phyloP scores from a whole-genome alignment of 257 asterid genomes.

The Pogostemon cablin region DNA sequence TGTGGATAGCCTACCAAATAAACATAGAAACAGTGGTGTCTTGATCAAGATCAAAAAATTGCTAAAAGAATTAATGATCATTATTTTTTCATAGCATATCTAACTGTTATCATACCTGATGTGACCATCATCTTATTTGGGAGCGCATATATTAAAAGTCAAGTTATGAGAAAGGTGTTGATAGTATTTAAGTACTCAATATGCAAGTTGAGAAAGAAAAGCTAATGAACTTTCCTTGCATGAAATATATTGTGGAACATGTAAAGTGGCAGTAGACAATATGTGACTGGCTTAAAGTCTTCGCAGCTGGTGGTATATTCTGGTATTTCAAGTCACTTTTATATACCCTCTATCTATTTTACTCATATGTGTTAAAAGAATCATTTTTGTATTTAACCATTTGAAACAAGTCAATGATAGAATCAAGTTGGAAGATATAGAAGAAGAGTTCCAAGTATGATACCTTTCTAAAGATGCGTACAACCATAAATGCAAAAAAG shows the following conservation, averaged over 20 bases:
- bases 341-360: too few species aligned
- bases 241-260: too few species aligned
- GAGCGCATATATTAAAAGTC: not conserved
- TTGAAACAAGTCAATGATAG: too few species aligned
- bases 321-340: constrained; percentile 8
- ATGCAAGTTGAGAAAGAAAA: constrained; percentile 2
- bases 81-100: not conserved
- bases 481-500: too few species aligned
- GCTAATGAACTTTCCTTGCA: not conserved
- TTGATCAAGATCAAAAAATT: constrained; percentile 7
- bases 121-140: constrained; percentile 10
- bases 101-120: not conserved
- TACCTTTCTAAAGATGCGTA: too few species aligned
- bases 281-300: constrained; percentile 58
- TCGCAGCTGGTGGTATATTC: constrained; percentile 60
- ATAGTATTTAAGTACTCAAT: constrained; percentile 7
- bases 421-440: too few species aligned
- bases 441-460: too few species aligned
- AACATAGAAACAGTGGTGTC: not conserved
- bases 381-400: too few species aligned
- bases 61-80: not conserved
- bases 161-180: constrained; percentile 13
- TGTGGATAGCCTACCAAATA: not conserved
- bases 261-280: too few species aligned
- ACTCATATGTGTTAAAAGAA: too few species aligned